phyloP scores from a whole-genome alignment of 2,329 filamentous ascomycete species.

The Pseudocercospora fijiensis region DNA sequence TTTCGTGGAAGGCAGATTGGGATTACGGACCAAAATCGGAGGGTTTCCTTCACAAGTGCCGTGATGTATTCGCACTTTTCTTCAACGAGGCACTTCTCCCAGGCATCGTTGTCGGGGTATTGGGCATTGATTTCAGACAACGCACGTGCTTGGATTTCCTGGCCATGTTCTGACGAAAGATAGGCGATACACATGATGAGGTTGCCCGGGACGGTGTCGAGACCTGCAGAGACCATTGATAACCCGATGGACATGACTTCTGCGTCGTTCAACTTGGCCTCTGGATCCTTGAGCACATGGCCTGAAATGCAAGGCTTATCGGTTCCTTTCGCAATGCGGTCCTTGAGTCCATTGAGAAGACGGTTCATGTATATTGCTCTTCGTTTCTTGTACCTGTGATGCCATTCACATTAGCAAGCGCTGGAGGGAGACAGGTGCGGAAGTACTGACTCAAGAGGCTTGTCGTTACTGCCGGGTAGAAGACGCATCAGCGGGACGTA shows the following conservation, averaged over 20 bases:
- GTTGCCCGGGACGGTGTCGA: constrained; percentile 79
- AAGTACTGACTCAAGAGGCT: constrained; percentile 53
- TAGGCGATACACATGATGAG: constrained; percentile 78
- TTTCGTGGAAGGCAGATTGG: constrained; percentile 73
- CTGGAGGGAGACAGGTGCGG: too few species aligned
- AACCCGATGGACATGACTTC: constrained; percentile 79
- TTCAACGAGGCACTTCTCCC: constrained; percentile 69
- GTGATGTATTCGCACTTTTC: constrained; percentile 76
- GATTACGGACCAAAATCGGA: constrained; percentile 77
- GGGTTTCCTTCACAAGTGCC: constrained; percentile 70
- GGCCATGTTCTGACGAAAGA: constrained; percentile 65
- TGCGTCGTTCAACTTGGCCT: constrained; percentile 67
- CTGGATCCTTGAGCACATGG: constrained; percentile 68
- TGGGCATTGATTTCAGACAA: constrained; percentile 68
- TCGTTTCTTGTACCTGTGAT: constrained; percentile 57
- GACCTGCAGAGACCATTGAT: constrained; percentile 77
- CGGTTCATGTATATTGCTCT: constrained; percentile 65
- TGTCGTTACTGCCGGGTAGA: constrained; percentile 60
- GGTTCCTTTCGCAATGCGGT: constrained; percentile 60
- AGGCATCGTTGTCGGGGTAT: constrained; percentile 73
- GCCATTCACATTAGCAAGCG: neutral
- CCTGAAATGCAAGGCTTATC: constrained; percentile 69
- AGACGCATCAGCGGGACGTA: constrained; percentile 75
- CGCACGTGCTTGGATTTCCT: constrained; percentile 67
- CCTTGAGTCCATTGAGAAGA: constrained; percentile 60